Percentiles rank a stretch among this genome's conserved stretches.
Evolutionary conservation across 768 basidiomycete genomes (phyloP).

Genomic region (Pleurotus djamor): DNA sequence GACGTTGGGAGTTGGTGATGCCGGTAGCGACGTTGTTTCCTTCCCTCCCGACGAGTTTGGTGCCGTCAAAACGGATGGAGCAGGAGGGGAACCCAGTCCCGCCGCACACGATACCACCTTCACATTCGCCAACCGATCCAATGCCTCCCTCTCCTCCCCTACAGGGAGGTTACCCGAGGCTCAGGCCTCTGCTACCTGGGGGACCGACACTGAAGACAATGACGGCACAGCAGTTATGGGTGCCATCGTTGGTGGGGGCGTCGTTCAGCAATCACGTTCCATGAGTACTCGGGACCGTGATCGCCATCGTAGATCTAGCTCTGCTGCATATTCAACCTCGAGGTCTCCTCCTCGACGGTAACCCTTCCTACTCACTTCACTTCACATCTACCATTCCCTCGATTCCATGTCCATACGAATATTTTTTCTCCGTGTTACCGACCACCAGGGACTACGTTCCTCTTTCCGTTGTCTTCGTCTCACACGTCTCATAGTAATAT

Average conservation of each 20-base stretch:
- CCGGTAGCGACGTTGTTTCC: neutral
- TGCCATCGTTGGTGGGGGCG: neutral
- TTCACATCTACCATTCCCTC: no score
- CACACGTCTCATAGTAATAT: no score
- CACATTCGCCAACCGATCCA: neutral
- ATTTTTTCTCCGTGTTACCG: no score
- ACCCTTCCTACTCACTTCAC: neutral
- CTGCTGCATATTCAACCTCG: no score
- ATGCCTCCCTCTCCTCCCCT: neutral
- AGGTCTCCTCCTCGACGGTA: neutral
- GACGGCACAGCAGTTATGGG: slow-evolving; percentile 5
- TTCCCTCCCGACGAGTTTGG: slow-evolving; percentile 1
- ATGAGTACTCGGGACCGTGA: neutral
- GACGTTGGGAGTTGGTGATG: slow-evolving; percentile 16
- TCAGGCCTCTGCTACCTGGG: neutral
- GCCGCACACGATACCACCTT: neutral
- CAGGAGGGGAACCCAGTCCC: neutral
- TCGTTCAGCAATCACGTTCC: neutral
- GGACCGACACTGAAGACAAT: neutral
- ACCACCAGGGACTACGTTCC: no score
- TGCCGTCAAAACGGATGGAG: neutral
- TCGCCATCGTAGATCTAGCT: neutral
- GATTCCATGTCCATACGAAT: no score
- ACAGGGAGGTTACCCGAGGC: neutral
- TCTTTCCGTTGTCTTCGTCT: no score